These are phyloP conservation scores for Collybia mongolica DNA, from an alignment of 768 basidiomycete genomes.

Conservation along the genomic window DNA sequence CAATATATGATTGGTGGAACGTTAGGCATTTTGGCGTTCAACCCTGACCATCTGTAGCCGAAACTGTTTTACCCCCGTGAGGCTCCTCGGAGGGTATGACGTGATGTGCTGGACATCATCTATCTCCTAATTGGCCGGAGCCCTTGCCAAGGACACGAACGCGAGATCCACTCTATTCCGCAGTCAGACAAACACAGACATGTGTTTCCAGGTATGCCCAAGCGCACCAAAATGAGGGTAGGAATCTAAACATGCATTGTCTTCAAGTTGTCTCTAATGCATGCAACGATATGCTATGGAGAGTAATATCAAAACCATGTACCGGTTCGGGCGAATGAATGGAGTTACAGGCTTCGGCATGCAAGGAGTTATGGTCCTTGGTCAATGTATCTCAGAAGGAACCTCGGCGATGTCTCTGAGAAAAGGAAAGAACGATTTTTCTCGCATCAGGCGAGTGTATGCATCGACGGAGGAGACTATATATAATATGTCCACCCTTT, in stretches of 20 bases:
- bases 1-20: too few relatives aligned
- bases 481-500: neutral
- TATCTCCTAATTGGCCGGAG: too few relatives aligned
- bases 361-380: neutral
- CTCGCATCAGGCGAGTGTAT: neutral
- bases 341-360: neutral
- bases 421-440: slow-evolving; percentile 1
- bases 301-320: neutral
- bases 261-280: too few relatives aligned
- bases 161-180: too few relatives aligned
- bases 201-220: too few relatives aligned
- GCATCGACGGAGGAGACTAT: slow-evolving; percentile 2
- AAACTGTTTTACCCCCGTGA: too few relatives aligned
- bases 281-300: neutral
- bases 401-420: neutral
- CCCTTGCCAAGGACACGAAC: too few relatives aligned
- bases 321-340: neutral
- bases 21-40: too few relatives aligned
- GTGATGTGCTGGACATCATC: too few relatives aligned
- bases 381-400: neutral
- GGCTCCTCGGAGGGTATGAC: too few relatives aligned
- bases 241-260: neutral
- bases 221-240: neutral
- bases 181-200: too few relatives aligned
- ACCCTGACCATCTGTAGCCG: too few relatives aligned